A percentile compares a stretch with the other conserved stretches of the same genome.
Evolutionary conservation across 306 rosid species (phyloP).

Genomic region (Senna tora): DNA sequence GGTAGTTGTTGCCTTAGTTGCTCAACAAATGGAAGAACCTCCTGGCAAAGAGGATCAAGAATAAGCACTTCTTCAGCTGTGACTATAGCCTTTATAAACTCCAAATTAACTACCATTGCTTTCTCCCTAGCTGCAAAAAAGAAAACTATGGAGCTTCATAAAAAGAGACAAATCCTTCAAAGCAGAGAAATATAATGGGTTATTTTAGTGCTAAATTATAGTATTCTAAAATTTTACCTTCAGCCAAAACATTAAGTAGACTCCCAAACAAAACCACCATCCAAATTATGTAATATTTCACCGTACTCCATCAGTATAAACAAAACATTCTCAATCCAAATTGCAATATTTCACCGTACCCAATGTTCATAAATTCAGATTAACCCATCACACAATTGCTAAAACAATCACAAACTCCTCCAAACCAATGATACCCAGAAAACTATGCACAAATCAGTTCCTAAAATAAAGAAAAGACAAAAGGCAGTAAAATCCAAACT

Average conservation of each 20-base stretch:
- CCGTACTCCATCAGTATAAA: background rate
- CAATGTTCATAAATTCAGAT: background rate
- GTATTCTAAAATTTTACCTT: background rate
- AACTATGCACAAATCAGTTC: background rate
- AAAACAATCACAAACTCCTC: background rate
- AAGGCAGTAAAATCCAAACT: background rate
- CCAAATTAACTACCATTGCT: slow-evolving; percentile 98
- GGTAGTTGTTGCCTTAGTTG: slow-evolving; percentile 85
- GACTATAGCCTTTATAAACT: slow-evolving; percentile 76
- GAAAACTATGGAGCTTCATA: background rate
- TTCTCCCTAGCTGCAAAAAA: slow-evolving; percentile 68
- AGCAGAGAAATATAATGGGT: background rate
- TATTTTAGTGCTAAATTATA: background rate
- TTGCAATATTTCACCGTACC: background rate
- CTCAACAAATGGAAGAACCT: slow-evolving; percentile 94
- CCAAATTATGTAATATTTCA: background rate
- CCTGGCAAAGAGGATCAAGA: slow-evolving; percentile 84
- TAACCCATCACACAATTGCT: background rate
- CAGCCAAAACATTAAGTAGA: background rate
- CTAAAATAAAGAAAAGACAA: background rate
- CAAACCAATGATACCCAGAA: background rate
- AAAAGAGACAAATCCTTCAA: background rate
- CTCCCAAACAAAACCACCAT: background rate
- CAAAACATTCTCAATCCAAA: background rate
- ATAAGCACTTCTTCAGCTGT: slow-evolving; percentile 91